Base-by-base conservation (phyloP, 2,329 filamentous ascomycete genomes). In the Ilyonectria sp. region DNA sequence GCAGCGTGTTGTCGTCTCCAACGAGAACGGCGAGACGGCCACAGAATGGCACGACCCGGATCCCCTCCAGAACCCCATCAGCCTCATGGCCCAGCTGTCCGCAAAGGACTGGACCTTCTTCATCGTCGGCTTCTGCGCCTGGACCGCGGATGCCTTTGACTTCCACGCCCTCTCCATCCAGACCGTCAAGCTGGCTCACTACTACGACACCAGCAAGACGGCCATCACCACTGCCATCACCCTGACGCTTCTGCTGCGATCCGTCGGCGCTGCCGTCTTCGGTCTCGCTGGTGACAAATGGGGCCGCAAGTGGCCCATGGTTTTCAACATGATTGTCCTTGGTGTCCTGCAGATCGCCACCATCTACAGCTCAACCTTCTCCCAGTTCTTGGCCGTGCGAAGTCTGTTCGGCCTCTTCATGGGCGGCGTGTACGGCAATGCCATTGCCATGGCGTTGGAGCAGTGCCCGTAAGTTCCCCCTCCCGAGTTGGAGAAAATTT, bases 261-360 rank as follows among this genome's bases (percentile, higher is more conserved):
- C 92, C 11, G 82, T 95, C 31, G 94, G 94, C 9, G 93, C 93
- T 4, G 91, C 91, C 21, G 76, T 89, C 76, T 96, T 97, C 70
- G 94, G 94, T 65, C 83, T 95, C 23, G 90, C 92, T 1, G 92
- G 92, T 71, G 94, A 97, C 80, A 90, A 90, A 71, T 96, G 90
- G 78, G 94, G 94, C 7, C 89, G 93, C 62, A 95, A 95, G 82
- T 94, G 92, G 91, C 93, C 93, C 50, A 93, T 95, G 91, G 91
- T 95, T 9, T 74, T 89, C 74, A 95, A 95, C 84, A 93, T 95
- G 89, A 83, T 94, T 65, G 82, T 94, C 26, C 85, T 93, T 4
- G 90, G 90, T 49, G 71, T 90, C 23, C 81, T 92, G 4, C 89
- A 93, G 78, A 88, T 94, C 65, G 93, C 90, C 26, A 96, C 94